Evolutionary conservation across 1,284 basidiomycete genomes (phyloP).

Genomic region (Gomphus bonarii): DNA sequence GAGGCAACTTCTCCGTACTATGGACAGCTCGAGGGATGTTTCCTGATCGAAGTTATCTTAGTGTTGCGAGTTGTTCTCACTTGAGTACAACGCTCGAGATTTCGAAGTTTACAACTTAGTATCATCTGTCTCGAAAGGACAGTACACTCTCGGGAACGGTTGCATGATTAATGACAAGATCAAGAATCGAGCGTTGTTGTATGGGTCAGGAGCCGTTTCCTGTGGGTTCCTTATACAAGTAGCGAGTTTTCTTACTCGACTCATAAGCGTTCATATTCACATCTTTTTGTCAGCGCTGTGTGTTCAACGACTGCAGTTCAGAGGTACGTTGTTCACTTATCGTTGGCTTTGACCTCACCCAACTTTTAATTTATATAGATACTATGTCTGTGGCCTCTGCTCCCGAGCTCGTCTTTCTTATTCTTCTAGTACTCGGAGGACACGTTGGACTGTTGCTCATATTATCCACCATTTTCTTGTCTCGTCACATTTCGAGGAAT

Average conservation of each 20-base stretch:
- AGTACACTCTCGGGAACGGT: too few species aligned
- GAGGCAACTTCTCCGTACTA: too few species aligned
- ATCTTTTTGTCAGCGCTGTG: background rate
- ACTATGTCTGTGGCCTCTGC: background rate
- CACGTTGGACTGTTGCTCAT: slow-evolving; percentile 13
- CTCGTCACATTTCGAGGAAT: slow-evolving; percentile 9
- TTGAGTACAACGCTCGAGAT: too few species aligned
- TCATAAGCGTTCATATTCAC: background rate
- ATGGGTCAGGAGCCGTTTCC: too few species aligned
- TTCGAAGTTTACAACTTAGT: too few species aligned
- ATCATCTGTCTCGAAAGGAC: too few species aligned
- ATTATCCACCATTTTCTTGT: slow-evolving; percentile 13
- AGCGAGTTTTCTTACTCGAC: background rate
- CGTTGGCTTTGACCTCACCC: background rate
- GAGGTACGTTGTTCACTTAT: background rate
- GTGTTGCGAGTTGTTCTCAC: too few species aligned
- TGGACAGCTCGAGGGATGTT: too few species aligned
- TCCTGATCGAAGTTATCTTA: too few species aligned
- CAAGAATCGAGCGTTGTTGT: too few species aligned
- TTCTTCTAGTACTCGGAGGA: slow-evolving; percentile 14
- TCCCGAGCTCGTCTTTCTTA: slow-evolving; percentile 5
- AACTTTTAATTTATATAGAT: background rate
- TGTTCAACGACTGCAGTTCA: background rate
- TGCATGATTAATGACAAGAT: too few species aligned
- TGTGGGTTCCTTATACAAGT: too few species aligned